Base-by-base conservation (phyloP, 2,329 filamentous ascomycete species). In the Cadophora gregata region DNA sequence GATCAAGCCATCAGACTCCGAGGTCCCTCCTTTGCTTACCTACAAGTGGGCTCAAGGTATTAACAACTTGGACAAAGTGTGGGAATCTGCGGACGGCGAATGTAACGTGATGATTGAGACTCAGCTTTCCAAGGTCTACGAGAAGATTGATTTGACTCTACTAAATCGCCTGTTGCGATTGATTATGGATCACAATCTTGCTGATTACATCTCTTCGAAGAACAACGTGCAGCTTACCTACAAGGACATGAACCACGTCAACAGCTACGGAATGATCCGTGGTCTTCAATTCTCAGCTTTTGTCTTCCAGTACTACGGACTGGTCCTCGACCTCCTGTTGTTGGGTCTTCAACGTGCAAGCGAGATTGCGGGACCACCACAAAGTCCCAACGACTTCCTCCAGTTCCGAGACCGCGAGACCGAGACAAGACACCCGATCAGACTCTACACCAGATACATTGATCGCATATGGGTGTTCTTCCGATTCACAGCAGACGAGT, bases 41-140 rank as follows among this genome's bases (percentile, higher is more conserved):
- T 99, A 99, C 85, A 99, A 99, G 80, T 99, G 96, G 96, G 94
- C 96, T 1, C 96, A 99, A 78, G 96, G 96, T 60, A 98, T 99
- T 84, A 99, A 99, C 84, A 99, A 99, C 77, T 83, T 99, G 56
- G 92, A 93, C 74, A 92, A 93, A 72, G 94, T 99, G 31, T 99
- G 96, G 96, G 92, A 96, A 75, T 92, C 92, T 24, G 88, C 93
- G 53, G 91, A 98, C 74, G 96, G 96, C 70, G 94, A 99, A 79
- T 98, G 95, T 80, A 97, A 97, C 73, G 96, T 99, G 69, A 93
- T 99, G 90, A 94, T 99, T 61, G 96, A 99, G 82, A 99, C 96
- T 0, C 92, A 97, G 74, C 83, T 99, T 3, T 97, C 96, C n/a
- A 99, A 99, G 81, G 94, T 99, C 55, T 99, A 99, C 72, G 96